Conservation (phyloP, 202 grass and related monocot species). For the Panicum hallii region DNA sequence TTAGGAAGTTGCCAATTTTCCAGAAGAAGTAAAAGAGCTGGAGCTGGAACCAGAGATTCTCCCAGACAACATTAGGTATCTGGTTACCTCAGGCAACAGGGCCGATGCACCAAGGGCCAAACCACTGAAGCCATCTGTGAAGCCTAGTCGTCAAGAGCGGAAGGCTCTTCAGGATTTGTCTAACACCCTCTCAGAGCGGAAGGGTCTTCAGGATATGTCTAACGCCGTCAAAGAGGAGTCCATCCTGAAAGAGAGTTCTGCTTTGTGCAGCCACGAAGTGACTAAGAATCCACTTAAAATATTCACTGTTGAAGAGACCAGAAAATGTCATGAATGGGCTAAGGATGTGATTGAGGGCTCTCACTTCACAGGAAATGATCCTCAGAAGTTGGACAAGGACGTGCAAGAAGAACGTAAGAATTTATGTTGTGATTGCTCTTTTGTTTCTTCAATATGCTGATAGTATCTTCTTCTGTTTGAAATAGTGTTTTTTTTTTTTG, state of each 20-base stretch:
- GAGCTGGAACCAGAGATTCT: slow-evolving; percentile 65
- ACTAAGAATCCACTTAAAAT: slow-evolving; percentile 45
- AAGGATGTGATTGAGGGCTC: slow-evolving; percentile 53
- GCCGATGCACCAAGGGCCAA: slow-evolving; percentile 46
- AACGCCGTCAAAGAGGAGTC: slow-evolving; percentile 25
- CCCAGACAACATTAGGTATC: slow-evolving; percentile 28
- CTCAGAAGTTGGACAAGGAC: slow-evolving; percentile 57
- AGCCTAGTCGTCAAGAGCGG: slow-evolving; percentile 42
- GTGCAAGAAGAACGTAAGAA: slow-evolving; percentile 51
- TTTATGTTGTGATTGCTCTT: not conserved
- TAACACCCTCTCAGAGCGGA: slow-evolving; percentile 46
- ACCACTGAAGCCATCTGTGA: slow-evolving; percentile 49
- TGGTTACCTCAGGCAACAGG: slow-evolving; percentile 54
- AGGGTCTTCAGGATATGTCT: slow-evolving; percentile 8
- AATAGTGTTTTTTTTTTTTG: too few relatives aligned
- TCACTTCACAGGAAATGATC: slow-evolving; percentile 57
- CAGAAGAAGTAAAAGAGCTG: slow-evolving; percentile 43
- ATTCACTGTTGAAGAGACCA: slow-evolving; percentile 52
- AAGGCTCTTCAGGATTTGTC: slow-evolving; percentile 58
- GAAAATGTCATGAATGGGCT: slow-evolving; percentile 61
- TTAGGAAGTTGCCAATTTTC: slow-evolving; percentile 47
- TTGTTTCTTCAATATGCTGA: not conserved
- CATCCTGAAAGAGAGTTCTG: slow-evolving; percentile 41
- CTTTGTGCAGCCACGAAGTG: slow-evolving; percentile 30
- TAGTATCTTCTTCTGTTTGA: not conserved